A percentile compares a stretch with the other conserved stretches of the same genome.
Conservation (phyloP, 306 rosid genomes). For the Cyamopsis tetragonoloba region DNA sequence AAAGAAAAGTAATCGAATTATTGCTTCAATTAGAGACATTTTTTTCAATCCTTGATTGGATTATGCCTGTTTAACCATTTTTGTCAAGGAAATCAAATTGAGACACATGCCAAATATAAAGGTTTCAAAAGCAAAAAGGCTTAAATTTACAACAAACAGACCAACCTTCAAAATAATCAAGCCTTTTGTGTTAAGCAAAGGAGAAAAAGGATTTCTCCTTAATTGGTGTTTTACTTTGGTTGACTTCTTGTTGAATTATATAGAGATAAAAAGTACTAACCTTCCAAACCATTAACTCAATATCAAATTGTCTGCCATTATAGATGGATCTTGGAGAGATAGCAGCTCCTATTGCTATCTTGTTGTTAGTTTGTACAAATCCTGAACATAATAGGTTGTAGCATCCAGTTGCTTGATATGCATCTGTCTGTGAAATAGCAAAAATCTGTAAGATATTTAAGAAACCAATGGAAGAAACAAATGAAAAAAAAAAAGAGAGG, state of each 20-base stretch:
- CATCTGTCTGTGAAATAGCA: constrained; percentile 66
- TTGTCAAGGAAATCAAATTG: constrained; percentile 16
- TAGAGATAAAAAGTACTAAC: constrained; percentile 31
- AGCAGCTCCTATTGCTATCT: constrained; percentile 95
- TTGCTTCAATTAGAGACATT: constrained; percentile 26
- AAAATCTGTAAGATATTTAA: not conserved
- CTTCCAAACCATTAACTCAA: constrained; percentile 97
- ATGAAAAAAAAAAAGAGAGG: not conserved
- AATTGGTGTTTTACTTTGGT: constrained; percentile 1
- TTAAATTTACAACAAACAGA: not conserved
- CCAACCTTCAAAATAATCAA: constrained; percentile 9
- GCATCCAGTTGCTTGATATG: constrained; percentile 97
- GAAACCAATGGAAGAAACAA: not conserved
- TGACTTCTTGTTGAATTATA: constrained; percentile 12
- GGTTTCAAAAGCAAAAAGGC: constrained; percentile 23
- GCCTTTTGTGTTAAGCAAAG: not conserved
- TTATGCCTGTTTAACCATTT: constrained; percentile 6
- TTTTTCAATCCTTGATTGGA: constrained; percentile 10
- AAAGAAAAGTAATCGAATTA: constrained; percentile 25
- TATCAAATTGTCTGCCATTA: constrained; percentile 85
- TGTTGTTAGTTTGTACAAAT: constrained; percentile 92
- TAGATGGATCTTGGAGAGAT: constrained; percentile 84
- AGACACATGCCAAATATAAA: constrained; percentile 19
- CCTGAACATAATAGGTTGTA: constrained; percentile 96
- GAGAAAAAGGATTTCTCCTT: constrained; percentile 16